A percentile compares a stretch with the other conserved stretches of the same genome.
Evolutionary conservation across 805 yeast genomes (phyloP).

Genomic region (Metschnikowia shivogae): DNA sequence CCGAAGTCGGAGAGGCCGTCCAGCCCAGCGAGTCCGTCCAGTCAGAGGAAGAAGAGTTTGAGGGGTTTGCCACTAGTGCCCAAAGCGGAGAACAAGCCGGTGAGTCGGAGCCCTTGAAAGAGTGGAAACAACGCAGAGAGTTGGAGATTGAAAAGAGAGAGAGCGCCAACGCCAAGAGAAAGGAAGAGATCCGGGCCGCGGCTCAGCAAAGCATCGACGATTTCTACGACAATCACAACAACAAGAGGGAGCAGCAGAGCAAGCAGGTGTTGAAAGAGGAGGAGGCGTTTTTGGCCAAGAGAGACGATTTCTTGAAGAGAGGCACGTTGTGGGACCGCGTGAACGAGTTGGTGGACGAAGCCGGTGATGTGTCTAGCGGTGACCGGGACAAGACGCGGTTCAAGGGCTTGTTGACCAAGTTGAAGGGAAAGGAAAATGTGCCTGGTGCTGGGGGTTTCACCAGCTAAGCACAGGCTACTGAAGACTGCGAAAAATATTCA

Average conservation of each 20-base stretch:
- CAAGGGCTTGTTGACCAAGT: slow-evolving; percentile 57
- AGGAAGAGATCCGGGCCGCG: slow-evolving; percentile 61
- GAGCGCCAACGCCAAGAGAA: slow-evolving; percentile 58
- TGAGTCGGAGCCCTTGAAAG: slow-evolving; percentile 50
- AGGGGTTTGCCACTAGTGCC: slow-evolving; percentile 23
- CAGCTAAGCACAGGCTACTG: slow-evolving; percentile 6
- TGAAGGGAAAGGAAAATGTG: slow-evolving; percentile 65
- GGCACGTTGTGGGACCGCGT: slow-evolving; percentile 57
- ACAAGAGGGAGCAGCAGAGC: slow-evolving; percentile 68
- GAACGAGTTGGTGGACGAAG: slow-evolving; percentile 44
- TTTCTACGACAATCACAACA: slow-evolving; percentile 86
- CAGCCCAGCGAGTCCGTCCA: slow-evolving; percentile 6
- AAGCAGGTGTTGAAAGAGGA: slow-evolving; percentile 65
- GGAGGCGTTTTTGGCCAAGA: slow-evolving; percentile 62
- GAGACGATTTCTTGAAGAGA: slow-evolving; percentile 57
- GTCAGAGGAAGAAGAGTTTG: slow-evolving; percentile 40
- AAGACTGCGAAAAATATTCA: no score
- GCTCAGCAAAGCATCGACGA: slow-evolving; percentile 86
- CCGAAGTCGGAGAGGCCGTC: slow-evolving; percentile 43
- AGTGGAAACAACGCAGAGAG: slow-evolving; percentile 81
- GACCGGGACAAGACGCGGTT: slow-evolving; percentile 67
- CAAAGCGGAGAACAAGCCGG: slow-evolving; percentile 21
- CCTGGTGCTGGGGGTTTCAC: slow-evolving; percentile 72
- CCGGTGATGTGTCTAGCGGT: slow-evolving; percentile 40
- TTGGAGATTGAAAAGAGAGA: slow-evolving; percentile 80